Conservation (phyloP, 2,329 filamentous ascomycete genomes). For the Trichoderma aggressivum region DNA sequence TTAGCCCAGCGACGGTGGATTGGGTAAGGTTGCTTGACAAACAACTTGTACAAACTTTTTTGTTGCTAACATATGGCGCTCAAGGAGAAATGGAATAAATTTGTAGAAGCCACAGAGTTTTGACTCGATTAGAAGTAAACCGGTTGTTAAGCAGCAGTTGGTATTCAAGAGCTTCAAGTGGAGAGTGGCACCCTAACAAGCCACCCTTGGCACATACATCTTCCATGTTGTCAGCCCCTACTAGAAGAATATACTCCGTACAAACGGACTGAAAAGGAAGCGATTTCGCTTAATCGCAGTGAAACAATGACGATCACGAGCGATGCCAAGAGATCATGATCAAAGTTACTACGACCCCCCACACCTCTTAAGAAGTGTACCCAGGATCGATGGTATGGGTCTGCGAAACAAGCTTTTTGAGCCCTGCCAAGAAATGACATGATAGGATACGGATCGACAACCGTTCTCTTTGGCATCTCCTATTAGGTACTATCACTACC, state of each 20-base stretch:
- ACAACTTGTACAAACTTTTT: neutral
- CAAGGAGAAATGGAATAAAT: neutral
- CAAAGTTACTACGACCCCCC: neutral
- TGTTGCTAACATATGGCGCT: neutral
- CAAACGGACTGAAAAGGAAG: neutral
- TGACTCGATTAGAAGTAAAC: neutral
- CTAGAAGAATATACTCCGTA: no score
- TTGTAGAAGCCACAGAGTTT: neutral
- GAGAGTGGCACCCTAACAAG: no score
- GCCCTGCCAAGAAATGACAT: neutral
- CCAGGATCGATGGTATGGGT: neutral
- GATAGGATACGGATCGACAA: neutral
- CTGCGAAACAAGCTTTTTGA: neutral
- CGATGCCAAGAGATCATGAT: neutral
- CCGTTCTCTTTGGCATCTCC: neutral
- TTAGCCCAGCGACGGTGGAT: neutral
- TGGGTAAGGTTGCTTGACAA: neutral
- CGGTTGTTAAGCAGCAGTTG: no score
- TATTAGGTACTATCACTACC: neutral
- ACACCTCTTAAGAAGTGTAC: neutral
- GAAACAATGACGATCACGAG: neutral
- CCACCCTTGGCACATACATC: neutral
- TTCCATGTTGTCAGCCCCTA: neutral
- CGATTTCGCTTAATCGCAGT: neutral
- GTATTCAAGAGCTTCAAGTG: neutral